Conservation (phyloP, 2,329 filamentous ascomycete species). For the Clonostachys byssicola region DNA sequence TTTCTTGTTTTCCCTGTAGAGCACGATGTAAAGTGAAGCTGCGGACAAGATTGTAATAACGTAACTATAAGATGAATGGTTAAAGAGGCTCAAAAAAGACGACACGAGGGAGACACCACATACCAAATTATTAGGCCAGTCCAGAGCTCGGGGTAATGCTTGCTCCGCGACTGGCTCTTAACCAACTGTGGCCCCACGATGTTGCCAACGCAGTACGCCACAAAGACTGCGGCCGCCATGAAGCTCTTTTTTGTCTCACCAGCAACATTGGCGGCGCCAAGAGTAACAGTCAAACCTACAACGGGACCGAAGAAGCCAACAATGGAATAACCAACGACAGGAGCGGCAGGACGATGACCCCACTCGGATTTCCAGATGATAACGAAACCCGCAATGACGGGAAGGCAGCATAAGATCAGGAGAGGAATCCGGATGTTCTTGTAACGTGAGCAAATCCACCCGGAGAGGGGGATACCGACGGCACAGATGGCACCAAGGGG, state of each 20-base stretch:
- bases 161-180: conserved; percentile 56
- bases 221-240: conserved; percentile 70
- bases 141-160: conserved; percentile 72
- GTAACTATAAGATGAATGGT: conserved; percentile 39
- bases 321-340: conserved; percentile 51
- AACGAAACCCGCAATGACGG: conserved; percentile 53
- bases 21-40: conserved; percentile 49
- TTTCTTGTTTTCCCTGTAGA: conserved; percentile 53
- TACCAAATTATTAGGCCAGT: conserved; percentile 59
- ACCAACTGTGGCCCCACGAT: conserved; percentile 73
- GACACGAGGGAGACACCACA: conserved; percentile 9
- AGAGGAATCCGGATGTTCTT: conserved; percentile 49
- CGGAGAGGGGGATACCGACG: conserved; percentile 47
- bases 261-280: conserved; percentile 57
- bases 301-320: conserved; percentile 56
- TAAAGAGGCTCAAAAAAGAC: neutral
- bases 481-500: conserved; percentile 51
- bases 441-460: conserved; percentile 43
- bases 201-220: conserved; percentile 72
- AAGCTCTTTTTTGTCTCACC: conserved; percentile 76
- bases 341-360: conserved; percentile 45
- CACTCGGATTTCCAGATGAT: conserved; percentile 54
- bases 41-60: conserved; percentile 62
- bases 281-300: conserved; percentile 26
- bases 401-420: conserved; percentile 48